Evolutionary conservation across 148 eudicot species (phyloP).

Genomic region (Rhododendron ovatum): DNA sequence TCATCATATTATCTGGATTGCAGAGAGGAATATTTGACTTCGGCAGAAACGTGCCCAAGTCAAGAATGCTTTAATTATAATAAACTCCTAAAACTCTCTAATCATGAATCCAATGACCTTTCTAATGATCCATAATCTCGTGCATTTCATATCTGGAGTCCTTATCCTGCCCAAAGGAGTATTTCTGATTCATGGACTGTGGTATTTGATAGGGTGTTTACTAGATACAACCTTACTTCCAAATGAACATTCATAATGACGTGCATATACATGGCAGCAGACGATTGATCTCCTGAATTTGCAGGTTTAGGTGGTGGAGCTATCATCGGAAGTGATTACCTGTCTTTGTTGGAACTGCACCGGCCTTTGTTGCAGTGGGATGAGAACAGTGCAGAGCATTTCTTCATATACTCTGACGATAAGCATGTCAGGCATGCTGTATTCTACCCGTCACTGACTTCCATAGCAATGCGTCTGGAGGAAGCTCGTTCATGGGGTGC

Average conservation of each 20-base stretch:
- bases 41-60: not conserved
- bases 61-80: not conserved
- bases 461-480: conserved; percentile 63
- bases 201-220: not conserved
- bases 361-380: conserved; percentile 71
- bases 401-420: conserved; percentile 62
- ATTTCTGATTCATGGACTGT: not conserved
- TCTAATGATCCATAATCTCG: not conserved
- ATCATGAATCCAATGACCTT: not conserved
- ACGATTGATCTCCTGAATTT: conserved; percentile 13
- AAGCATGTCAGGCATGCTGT: conserved; percentile 63
- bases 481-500: conserved; percentile 89
- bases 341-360: conserved; percentile 68
- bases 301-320: conserved; percentile 74
- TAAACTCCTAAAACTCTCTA: not conserved
- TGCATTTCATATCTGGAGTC: not conserved
- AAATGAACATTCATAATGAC: not conserved
- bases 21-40: not conserved
- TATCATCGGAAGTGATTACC: conserved; percentile 72
- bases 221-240: not conserved
- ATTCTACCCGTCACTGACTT: conserved; percentile 76
- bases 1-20: not conserved
- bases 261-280: not conserved
- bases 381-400: conserved; percentile 75
- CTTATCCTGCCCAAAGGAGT: not conserved